Conservation (phyloP, 108 stramenopile species). For the Schizochytrium sp. region DNA sequence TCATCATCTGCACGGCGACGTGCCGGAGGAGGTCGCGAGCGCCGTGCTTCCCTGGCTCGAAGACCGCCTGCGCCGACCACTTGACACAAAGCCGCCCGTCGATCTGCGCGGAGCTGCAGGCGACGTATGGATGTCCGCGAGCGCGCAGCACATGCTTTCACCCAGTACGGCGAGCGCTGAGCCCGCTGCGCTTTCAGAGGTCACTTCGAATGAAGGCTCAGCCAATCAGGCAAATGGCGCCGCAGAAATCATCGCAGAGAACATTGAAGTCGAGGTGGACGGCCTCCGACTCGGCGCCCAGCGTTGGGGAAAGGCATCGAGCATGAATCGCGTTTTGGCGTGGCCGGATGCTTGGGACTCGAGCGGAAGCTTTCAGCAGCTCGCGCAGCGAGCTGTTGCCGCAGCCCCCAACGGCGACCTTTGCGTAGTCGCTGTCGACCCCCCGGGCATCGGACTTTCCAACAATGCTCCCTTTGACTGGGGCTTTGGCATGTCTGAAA, state of each 20-base stretch:
- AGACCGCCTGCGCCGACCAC: neutral
- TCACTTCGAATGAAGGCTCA: neutral
- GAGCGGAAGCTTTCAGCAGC: neutral
- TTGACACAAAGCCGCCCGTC: neutral
- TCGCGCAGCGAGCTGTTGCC: neutral
- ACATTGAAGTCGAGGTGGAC: neutral
- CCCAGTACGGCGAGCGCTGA: neutral
- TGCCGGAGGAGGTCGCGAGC: neutral
- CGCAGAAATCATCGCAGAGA: neutral
- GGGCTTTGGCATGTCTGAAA: neutral
- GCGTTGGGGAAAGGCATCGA: neutral
- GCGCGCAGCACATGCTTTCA: neutral
- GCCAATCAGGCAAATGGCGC: no score
- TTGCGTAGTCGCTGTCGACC: conserved; percentile 8
- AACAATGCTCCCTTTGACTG: neutral
- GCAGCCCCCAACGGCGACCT: neutral
- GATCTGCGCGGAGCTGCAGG: neutral
- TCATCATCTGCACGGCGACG: neutral
- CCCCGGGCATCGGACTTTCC: neutral
- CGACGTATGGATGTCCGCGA: neutral
- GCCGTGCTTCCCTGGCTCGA: neutral
- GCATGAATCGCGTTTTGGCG: neutral
- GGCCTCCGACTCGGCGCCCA: neutral
- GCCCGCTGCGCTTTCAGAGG: neutral
- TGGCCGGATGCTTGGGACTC: neutral